Percentiles rank a stretch among this genome's conserved stretches.
phyloP scores from a whole-genome alignment of 768 basidiomycete genomes.

The Termitomyces sp. region DNA sequence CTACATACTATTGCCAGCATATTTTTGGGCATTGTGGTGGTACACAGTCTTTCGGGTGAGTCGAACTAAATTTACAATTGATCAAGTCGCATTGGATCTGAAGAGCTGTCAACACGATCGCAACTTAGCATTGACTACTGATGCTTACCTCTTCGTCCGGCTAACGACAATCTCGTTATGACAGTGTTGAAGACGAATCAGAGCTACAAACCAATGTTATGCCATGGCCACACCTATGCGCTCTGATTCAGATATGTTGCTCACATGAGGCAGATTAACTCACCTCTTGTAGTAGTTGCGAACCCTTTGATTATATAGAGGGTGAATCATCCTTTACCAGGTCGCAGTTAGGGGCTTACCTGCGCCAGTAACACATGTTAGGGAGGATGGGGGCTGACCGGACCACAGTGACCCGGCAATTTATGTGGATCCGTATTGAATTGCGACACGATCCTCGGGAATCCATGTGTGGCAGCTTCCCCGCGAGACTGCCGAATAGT shows the following conservation, averaged over 20 bases:
- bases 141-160: conserved; percentile 51
- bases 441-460: conserved; percentile 14
- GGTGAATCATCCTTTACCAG: conserved; percentile 16
- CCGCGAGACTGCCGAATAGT: conserved; percentile 11
- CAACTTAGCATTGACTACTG: neutral
- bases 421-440: conserved; percentile 20
- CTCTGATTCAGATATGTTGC: conserved; percentile 5
- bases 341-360: conserved; percentile 31
- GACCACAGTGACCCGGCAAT: conserved; percentile 11
- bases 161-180: conserved; percentile 22
- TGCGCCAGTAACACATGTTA: conserved; percentile 56
- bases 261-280: conserved; percentile 12
- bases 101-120: conserved; percentile 4
- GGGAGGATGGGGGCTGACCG: conserved; percentile 11
- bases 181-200: neutral
- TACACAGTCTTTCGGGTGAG: conserved; percentile 44
- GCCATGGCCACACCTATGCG: conserved; percentile 48
- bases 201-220: conserved; percentile 37
- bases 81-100: conserved; percentile 60
- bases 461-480: conserved; percentile 14
- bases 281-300: conserved; percentile 50
- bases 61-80: conserved; percentile 60
- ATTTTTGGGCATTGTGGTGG: conserved; percentile 47
- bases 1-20: conserved; percentile 70
- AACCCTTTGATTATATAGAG: conserved; percentile 34